Base-by-base conservation (phyloP, 176 grass and related monocot genomes). In the Chrysopogon serrulatus region DNA sequence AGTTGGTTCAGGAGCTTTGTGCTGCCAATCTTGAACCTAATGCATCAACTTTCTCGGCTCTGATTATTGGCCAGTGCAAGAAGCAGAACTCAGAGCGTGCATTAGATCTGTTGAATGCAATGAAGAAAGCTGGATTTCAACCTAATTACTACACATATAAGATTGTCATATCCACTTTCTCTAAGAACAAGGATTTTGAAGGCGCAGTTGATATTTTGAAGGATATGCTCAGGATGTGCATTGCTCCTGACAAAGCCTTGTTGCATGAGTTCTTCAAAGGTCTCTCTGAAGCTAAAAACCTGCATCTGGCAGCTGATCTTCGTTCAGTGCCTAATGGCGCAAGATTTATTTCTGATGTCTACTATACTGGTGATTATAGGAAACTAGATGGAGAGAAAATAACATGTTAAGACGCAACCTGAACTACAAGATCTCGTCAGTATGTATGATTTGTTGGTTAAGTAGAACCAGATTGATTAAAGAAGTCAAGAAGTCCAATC, bases 151-250 rank as follows among this genome's bases (percentile, higher is more conserved):
- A 88, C 54, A 82, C 57, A 0, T 91, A 90, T 79, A 90, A 86
- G 86, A 71, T 84, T 48, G 79, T 93, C 34, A 70, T 95, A 83
- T 94, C 90, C 66, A 84, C 92, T 56, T 95, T 94, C 24, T 95
- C 90, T 68, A 87, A 88, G 61, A 98, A 98, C 72, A 86, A 89
- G 54, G 95, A 98, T 80, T 90, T 89, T 71, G 92, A 98, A 86
- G 92, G 95, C 57, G 95, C 95, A 24, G 44, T 86, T 8, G 88
- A 98, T 69, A 79, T 92, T 26, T 81, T 98, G 82, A 91, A 49
- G 75, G 90, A 91, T 12, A 82, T 98, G 86, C 26, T 94, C 8
- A 53, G n/a, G 48, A 95, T 75, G 92, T 90, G 71, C 42, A 89
- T 95, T 47, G 79, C 83, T 78, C 95, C 92, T 84, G 89, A 91